Evolutionary conservation across 2,329 filamentous ascomycete genomes (phyloP), one percentile per base, ranked within the genome.

Genomic region (Mycocentrospora acerina): DNA sequence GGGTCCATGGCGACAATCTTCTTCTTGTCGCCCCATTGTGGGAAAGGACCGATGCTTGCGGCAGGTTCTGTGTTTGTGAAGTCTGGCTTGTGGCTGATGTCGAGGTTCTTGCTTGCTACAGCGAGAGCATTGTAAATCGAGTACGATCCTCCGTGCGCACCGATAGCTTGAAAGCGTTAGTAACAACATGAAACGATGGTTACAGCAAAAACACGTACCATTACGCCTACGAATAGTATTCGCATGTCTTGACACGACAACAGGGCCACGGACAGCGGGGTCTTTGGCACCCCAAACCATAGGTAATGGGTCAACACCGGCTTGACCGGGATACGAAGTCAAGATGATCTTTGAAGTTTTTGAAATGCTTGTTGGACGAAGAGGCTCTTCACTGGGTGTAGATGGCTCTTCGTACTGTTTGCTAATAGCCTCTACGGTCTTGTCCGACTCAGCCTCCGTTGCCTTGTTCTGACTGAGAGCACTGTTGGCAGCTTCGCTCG

Each of bases 1-100:
- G 91, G 91, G 63, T 97, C 93, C 89, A 98, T 95, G 13, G 91
- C 88, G 11, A 97, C 91, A 48, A 98, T 97, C 75, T 96, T 97
- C 68, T 88, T 89, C 59, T 80, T 81, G 62, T 95, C 88, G 17
- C 79, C 80, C 91, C 91, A 98, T 70, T 93, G 82, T 7, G 88
- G 83, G 57, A 95, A 95, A 7, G 88, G 90, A 0, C 90, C 90
- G 61, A 97, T 88, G 36, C 85, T 81, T 15, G 82, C 88, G n/a
- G 90, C 90, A 10, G 93, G 93, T 66, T 97, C 88, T 8, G 90
- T 95, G 67, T 97, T 88, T 46, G 83, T 85, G 66, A 86, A 84
- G 62, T 86, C 82, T 9, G 85, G 82, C 57, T 79, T 86, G 69
- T 96, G 90, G 53, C 95, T 85, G 27, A 82, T 77, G 46, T 88